These are phyloP conservation scores for Uronychia setigera DNA, from an alignment of 73 alveolate species.

Conservation along the genomic window DNA sequence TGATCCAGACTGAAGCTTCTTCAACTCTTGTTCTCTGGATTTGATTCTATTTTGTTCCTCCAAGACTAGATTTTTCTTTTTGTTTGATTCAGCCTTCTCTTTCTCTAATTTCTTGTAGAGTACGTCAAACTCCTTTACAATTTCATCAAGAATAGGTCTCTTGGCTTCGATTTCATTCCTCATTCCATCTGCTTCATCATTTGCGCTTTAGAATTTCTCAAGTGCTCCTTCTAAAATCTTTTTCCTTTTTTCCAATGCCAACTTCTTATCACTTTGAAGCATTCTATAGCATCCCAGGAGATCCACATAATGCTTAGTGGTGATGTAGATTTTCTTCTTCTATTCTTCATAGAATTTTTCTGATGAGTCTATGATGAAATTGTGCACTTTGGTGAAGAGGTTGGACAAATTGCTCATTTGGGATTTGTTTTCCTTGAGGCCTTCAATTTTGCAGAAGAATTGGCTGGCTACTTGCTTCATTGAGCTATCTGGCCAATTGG, in stretches of 20 bases:
- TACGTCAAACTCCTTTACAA: slow-evolving; percentile 89
- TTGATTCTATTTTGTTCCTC: slow-evolving; percentile 79
- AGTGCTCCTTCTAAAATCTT: slow-evolving; percentile 87
- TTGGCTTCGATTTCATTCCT: slow-evolving; percentile 81
- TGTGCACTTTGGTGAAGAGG: slow-evolving; percentile 75
- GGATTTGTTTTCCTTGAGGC: slow-evolving; percentile 68
- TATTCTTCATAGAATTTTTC: slow-evolving; percentile 78
- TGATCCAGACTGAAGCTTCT: slow-evolving; percentile 69
- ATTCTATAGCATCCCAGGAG: slow-evolving; percentile 80
- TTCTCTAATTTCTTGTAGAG: slow-evolving; percentile 90
- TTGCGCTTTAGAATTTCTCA: slow-evolving; percentile 87
- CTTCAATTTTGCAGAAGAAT: slow-evolving; percentile 74
- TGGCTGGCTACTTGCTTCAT: slow-evolving; percentile 84
- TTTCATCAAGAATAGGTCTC: slow-evolving; percentile 87
- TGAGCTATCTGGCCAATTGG: slow-evolving; percentile 99
- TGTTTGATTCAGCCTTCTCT: slow-evolving; percentile 88
- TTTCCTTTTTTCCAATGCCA: slow-evolving; percentile 77
- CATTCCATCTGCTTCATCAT: slow-evolving; percentile 90
- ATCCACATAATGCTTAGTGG: slow-evolving; percentile 95
- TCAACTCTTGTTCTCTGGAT: slow-evolving; percentile 68
- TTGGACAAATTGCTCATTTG: slow-evolving; percentile 58
- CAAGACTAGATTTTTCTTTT: slow-evolving; percentile 59
- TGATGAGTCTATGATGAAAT: slow-evolving; percentile 77
- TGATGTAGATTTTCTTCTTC: slow-evolving; percentile 87
- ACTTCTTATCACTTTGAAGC: slow-evolving; percentile 78